Evolutionary conservation across 306 rosid species (phyloP), one percentile per base, ranked within the genome.

Genomic region (Cucurbita ficifolia): DNA sequence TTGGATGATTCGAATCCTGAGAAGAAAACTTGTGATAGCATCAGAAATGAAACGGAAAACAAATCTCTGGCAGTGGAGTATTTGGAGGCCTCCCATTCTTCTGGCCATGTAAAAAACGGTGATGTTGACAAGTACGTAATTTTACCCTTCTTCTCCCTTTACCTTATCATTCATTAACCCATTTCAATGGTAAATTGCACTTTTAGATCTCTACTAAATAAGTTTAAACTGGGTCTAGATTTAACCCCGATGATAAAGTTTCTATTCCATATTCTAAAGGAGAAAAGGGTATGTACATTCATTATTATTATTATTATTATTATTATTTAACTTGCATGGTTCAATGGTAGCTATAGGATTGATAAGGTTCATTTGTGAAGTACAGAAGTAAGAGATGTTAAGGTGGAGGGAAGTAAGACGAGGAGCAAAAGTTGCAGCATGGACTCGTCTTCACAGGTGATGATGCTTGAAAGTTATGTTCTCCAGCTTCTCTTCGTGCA

Each of bases 401-500:
- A 43, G 55, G 78, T 79, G 16, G 73, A 58, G 53, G 87, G 77
- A 83, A 80, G 87, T 52, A 80, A 76, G 74, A 35, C 17, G 38
- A 78, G 65, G 74, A 71, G 75, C 35, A 82, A 81, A 81, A 81
- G 62, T 46, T 74, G 78, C 75, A 49, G 55, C 38, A 73, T 51
- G 33, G 75, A 74, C 78, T 65, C 89, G 24, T 81, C 92, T 12
- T 80, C 89, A 72, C 82, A 83, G 76, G 88, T 84, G 81, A 82
- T 81, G 84, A 83, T 86, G 88, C 78, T 86, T 62, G 81, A 86
- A 80, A 84, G 88, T 81, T 87, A 79, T 68, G 88, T 88, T 50
- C 80, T 92, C 79, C 94, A 87, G 86, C 81, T 89, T 82, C 83
- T 83, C 65, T 87, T 78, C 79, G 87, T 90, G 83, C 91, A 90